A percentile compares a stretch with the other conserved stretches of the same genome.
These are phyloP conservation scores for Peribolospora baueri DNA, from an alignment of 768 basidiomycete species.

Conservation along the genomic window DNA sequence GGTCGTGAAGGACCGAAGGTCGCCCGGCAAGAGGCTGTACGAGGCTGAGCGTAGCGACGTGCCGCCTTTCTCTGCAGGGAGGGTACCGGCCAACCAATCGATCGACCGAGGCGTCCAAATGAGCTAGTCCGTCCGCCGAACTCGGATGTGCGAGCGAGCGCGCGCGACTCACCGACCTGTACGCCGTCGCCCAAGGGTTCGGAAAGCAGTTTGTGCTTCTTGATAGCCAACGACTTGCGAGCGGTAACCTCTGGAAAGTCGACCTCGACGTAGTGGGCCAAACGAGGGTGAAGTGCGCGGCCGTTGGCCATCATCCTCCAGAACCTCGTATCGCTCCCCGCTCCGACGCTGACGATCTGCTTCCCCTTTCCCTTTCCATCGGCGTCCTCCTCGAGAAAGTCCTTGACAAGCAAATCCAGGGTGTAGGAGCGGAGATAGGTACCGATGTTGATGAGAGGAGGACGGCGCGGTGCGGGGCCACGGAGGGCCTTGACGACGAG, in stretches of 20 bases:
- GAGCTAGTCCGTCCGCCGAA: background rate
- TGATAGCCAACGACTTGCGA: slow-evolving; percentile 58
- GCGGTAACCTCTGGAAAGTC: slow-evolving; percentile 71
- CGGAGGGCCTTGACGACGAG: slow-evolving; percentile 34
- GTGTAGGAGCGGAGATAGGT: slow-evolving; percentile 64
- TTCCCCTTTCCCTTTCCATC: slow-evolving; percentile 25
- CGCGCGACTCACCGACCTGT: slow-evolving; percentile 9
- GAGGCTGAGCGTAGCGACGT: slow-evolving; percentile 30
- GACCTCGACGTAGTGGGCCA: slow-evolving; percentile 44
- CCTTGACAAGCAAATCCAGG: slow-evolving; percentile 48
- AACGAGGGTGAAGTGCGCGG: slow-evolving; percentile 20
- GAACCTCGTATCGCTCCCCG: slow-evolving; percentile 85
- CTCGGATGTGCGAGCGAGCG: too few relatives aligned
- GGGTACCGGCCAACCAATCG: background rate
- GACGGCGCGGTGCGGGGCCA: slow-evolving; percentile 28
- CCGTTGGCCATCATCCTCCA: slow-evolving; percentile 41
- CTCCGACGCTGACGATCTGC: slow-evolving; percentile 84
- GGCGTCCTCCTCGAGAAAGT: slow-evolving; percentile 30
- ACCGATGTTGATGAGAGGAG: slow-evolving; percentile 85
- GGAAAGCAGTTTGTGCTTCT: slow-evolving; percentile 37
- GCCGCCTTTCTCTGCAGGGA: slow-evolving; percentile 34
- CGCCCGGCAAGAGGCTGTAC: slow-evolving; percentile 51
- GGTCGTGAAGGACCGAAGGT: slow-evolving; percentile 37
- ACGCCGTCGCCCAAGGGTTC: slow-evolving; percentile 27
- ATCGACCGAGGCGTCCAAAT: background rate